Evolutionary conservation across 2,329 filamentous ascomycete species (phyloP).

Genomic region (Alternaria sp.): DNA sequence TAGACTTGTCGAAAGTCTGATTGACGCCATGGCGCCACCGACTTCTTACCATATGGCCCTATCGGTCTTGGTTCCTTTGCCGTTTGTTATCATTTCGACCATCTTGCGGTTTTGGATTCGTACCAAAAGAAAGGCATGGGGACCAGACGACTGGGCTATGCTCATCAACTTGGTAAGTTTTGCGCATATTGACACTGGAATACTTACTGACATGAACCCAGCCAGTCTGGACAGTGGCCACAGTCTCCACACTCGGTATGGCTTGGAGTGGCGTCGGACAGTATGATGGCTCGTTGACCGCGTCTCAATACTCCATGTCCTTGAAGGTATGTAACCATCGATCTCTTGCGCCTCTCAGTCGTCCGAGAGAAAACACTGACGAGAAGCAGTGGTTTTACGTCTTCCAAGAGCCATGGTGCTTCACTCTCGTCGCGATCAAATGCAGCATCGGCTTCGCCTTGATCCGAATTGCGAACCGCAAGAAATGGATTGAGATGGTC

Average conservation of each 20-base stretch:
- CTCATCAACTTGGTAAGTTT: constrained; percentile 8
- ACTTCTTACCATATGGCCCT: constrained; percentile 10
- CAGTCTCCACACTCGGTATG: constrained; percentile 8
- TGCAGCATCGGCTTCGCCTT: constrained; percentile 11
- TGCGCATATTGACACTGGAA: not conserved
- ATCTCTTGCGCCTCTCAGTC: not conserved
- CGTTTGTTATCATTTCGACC: constrained; percentile 7
- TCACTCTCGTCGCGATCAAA: constrained; percentile 12
- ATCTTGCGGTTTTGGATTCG: constrained; percentile 10
- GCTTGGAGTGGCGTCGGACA: constrained; percentile 10
- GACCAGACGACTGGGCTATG: constrained; percentile 13
- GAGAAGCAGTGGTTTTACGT: constrained; percentile 7
- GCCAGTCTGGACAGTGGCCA: constrained; percentile 8
- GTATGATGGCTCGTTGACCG: not conserved
- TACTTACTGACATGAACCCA: not conserved
- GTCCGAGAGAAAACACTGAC: not conserved
- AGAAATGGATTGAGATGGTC: constrained; percentile 11
- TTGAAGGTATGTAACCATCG: not conserved
- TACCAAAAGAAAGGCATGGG: constrained; percentile 8
- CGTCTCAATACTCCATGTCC: constrained; percentile 5
- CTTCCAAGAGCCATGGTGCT: constrained; percentile 14
- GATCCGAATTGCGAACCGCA: constrained; percentile 9
- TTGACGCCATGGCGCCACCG: constrained; percentile 6
- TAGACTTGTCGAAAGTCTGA: not conserved
- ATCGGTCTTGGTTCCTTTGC: constrained; percentile 3